These are phyloP conservation scores for Teratosphaeriaceae sp. DNA, from an alignment of 2,329 filamentous ascomycete species.

Conservation along the genomic window DNA sequence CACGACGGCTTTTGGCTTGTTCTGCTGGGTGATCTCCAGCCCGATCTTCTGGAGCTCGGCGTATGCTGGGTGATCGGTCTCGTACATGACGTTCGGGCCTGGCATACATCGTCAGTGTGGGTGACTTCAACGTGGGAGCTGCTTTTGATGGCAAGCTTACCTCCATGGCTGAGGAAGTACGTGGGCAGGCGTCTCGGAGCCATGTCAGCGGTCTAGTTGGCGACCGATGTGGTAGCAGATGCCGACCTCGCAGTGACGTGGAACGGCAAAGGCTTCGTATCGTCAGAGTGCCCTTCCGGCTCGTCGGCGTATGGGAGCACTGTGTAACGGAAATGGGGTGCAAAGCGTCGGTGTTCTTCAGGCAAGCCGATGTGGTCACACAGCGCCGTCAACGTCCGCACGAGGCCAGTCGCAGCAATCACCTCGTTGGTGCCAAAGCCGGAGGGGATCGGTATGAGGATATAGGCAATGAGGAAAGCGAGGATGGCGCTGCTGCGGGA, in stretches of 20 bases:
- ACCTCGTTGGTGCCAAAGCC: neutral
- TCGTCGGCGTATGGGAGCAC: no score
- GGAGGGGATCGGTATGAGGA: neutral
- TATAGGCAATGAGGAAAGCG: neutral
- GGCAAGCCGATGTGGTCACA: neutral
- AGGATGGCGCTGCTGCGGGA: neutral
- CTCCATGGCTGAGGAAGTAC: slow-evolving; percentile 45
- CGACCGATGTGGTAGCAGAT: no score
- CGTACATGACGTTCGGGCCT: slow-evolving; percentile 61
- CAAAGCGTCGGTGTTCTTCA: neutral
- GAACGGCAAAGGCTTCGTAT: no score
- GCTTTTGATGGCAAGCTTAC: neutral
- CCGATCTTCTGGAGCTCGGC: slow-evolving; percentile 58
- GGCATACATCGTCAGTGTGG: slow-evolving; percentile 28
- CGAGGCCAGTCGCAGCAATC: neutral
- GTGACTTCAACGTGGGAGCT: neutral
- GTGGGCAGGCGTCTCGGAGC: no score
- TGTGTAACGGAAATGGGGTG: neutral
- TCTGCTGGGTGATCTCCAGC: slow-evolving; percentile 60
- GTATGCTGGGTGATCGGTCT: slow-evolving; percentile 63
- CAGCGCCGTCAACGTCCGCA: neutral
- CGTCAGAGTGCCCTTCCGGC: no score
- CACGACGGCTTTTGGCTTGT: slow-evolving; percentile 65
- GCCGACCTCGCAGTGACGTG: no score
- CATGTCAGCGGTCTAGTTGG: no score